phyloP scores from a whole-genome alignment of 1,284 basidiomycete species.

The Ustilago crameri region DNA sequence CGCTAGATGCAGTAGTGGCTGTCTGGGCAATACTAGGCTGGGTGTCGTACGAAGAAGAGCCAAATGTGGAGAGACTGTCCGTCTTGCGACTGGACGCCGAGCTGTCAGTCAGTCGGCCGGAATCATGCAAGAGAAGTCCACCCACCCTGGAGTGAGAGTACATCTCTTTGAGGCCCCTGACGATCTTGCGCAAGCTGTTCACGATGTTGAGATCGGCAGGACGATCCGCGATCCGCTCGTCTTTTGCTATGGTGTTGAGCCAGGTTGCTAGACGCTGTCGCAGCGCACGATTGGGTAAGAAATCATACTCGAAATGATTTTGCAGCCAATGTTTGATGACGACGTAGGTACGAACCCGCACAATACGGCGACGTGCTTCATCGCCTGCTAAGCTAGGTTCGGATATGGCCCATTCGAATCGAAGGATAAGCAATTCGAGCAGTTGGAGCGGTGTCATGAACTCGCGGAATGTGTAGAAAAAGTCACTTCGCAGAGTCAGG shows the following conservation, averaged over 20 bases:
- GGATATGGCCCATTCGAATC: conserved; percentile 60
- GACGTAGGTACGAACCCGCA: conserved; percentile 60
- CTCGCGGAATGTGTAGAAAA: conserved; percentile 62
- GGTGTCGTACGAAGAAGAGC: conserved; percentile 33
- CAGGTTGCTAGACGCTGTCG: conserved; percentile 51
- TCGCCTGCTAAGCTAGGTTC: conserved; percentile 42
- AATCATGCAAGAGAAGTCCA: conserved; percentile 46
- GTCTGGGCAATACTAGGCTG: conserved; percentile 6
- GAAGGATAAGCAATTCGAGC: conserved; percentile 54
- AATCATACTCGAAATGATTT: conserved; percentile 62
- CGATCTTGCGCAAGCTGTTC: conserved; percentile 55
- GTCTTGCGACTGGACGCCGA: conserved; percentile 20
- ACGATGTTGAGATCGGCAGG: conserved; percentile 51
- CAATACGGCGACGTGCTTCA: conserved; percentile 56
- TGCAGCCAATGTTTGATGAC: conserved; percentile 62
- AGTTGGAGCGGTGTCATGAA: conserved; percentile 51
- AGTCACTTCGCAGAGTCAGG: conserved; percentile 53
- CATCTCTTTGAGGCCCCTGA: conserved; percentile 53
- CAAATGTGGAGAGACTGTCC: conserved; percentile 34
- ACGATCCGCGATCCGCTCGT: conserved; percentile 27
- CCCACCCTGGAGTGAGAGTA: conserved; percentile 53
- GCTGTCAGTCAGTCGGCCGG: conserved; percentile 28
- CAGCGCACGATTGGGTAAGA: conserved; percentile 52
- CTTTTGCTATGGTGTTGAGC: conserved; percentile 53
- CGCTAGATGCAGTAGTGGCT: conserved; percentile 11